Evolutionary conservation across 2,329 filamentous ascomycete genomes (phyloP).

Genomic region (Dactylellina drechsleri): DNA sequence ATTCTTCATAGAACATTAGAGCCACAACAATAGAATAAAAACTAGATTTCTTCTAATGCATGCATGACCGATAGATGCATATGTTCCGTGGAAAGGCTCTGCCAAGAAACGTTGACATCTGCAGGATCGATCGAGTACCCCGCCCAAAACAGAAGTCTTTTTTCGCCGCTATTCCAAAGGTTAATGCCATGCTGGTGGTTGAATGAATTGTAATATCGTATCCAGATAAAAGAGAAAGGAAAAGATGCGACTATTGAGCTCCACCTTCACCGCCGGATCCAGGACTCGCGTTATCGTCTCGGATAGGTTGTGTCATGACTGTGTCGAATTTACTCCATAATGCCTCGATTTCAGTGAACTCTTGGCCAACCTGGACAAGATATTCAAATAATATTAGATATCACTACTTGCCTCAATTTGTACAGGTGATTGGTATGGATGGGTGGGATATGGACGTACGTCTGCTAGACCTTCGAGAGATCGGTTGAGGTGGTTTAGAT

Average conservation of each 20-base stretch:
- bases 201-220: too few species aligned
- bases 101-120: background rate
- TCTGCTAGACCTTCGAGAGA: conserved; percentile 52
- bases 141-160: too few species aligned
- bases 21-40: conserved; percentile 5
- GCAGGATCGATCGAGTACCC: background rate
- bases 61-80: background rate
- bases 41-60: background rate
- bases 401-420: background rate
- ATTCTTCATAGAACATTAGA: conserved; percentile 32
- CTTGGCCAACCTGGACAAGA: conserved; percentile 40
- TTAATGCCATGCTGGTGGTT: too few species aligned
- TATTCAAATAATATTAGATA: background rate
- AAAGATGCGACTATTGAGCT: conserved; percentile 13
- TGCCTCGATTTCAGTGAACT: conserved; percentile 51
- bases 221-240: background rate
- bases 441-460: conserved; percentile 23
- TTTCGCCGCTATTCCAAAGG: too few species aligned
- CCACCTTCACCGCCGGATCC: conserved; percentile 32
- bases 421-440: background rate
- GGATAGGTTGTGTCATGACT: conserved; percentile 38
- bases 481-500: conserved; percentile 53
- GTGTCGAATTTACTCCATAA: conserved; percentile 54
- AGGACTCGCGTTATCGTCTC: conserved; percentile 15
- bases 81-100: background rate